These are phyloP conservation scores for Pelargonium australe DNA, from an alignment of 441 rosid species.

Conservation along the genomic window DNA sequence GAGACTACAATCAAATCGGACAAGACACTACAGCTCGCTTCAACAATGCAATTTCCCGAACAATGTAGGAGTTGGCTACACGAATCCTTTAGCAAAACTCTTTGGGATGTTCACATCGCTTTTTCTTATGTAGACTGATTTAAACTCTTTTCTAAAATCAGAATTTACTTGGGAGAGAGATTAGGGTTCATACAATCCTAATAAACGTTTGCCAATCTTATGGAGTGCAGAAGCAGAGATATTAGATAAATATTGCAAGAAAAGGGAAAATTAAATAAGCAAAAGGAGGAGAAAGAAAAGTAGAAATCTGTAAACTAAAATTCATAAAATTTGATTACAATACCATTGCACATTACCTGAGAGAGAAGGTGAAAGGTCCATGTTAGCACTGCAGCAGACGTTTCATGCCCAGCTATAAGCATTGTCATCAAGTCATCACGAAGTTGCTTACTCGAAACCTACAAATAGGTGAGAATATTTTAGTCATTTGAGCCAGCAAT, in stretches of 20 bases:
- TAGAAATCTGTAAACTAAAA: neutral
- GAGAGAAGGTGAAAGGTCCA: slow-evolving; percentile 97
- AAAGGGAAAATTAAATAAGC: neutral
- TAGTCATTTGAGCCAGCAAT: slow-evolving; percentile 15
- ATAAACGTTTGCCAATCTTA: neutral
- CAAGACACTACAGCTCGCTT: too few relatives aligned
- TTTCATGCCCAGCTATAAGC: slow-evolving; percentile 99
- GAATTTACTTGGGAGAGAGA: neutral
- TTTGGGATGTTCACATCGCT: neutral
- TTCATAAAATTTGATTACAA: neutral
- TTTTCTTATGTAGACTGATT: neutral
- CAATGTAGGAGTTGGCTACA: too few relatives aligned
- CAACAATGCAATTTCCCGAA: too few relatives aligned
- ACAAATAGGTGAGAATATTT: slow-evolving; percentile 24
- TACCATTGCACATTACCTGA: slow-evolving; percentile 33
- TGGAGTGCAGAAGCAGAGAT: neutral
- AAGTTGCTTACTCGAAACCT: slow-evolving; percentile 97
- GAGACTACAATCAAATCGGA: too few relatives aligned
- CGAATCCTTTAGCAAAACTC: too few relatives aligned
- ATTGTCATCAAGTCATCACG: slow-evolving; percentile 97
- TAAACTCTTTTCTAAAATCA: neutral
- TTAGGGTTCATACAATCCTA: neutral
- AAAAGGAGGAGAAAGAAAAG: neutral
- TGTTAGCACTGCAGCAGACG: slow-evolving; percentile 90
- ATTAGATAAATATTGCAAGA: too few relatives aligned